Base-by-base conservation (phyloP, 2,329 filamentous ascomycete genomes). In the Penicillium sp. region DNA sequence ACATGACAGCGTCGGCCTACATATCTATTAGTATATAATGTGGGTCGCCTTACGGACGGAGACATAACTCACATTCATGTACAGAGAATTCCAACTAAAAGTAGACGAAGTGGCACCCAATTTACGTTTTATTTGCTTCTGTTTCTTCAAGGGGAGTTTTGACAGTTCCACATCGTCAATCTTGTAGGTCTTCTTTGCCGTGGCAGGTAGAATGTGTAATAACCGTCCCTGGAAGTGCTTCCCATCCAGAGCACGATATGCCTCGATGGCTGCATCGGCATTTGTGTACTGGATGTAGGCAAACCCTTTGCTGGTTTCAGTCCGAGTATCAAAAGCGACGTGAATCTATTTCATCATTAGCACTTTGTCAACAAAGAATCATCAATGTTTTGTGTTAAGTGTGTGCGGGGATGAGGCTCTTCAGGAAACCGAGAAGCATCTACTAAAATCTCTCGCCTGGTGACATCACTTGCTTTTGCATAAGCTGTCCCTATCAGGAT, bases 401-500 rank as follows among this genome's bases (percentile, higher is more conserved):
- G 39, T 50, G 28, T 18, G 27, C 59, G 52, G 37, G 43, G 38
- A 47, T 56, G 60, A 66, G 68, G 57, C 67, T 73, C 74, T 73
- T 90, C 86, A 93, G 89, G 83, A 80, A 60, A 76, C 77, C 73
- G 85, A 89, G 84, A 90, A 86, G 88, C 88, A 95, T 97, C 91
- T 98, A 98, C 93, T 96, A 98, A 95, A 95, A 93, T 86, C 81
- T 88, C 84, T 90, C 84, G 85, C 84, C 82, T 75, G 72, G 79
- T 89, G 77, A 82, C 87, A 90, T 94, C 90, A 97, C 77, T 77
- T 89, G 87, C 88, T 74, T 58, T 71, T 77, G 86, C 86, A 91
- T 96, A 87, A 90, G 91, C 83, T 97, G 93, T 97, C 93, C 93
- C 93, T 97, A 97, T 97, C 93, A 83, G 86, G 86, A 81, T 82